Evolutionary conservation across 441 rosid species (phyloP), one percentile per base, ranked within the genome.

Genomic region (Erodium trifolium): DNA sequence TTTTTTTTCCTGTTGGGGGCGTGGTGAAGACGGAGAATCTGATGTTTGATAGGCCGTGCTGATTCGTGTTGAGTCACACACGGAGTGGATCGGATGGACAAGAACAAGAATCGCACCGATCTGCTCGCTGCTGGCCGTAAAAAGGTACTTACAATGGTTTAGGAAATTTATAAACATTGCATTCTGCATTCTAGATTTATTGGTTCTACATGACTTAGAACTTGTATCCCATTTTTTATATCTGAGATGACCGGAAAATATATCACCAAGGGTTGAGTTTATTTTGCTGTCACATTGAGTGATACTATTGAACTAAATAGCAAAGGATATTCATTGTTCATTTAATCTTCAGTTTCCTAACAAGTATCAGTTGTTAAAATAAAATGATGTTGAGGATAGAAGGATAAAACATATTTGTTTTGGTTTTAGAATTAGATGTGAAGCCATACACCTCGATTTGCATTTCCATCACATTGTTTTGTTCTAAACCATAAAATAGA

Each of bases 81-180:
- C 63, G 27, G 76, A 70, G 87, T 69, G 77, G 88, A 80, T 79
- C 73, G 66, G 83, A 95, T 92, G 98, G 99, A 95, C 77, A 92
- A 89, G 85, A 89, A 88, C 85, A 95, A 87, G 89, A 87, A 71
- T 79, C 93, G 97, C 73, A 77, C 84, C 29, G 98, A 95, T 82
- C 83, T 92, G 75, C 98, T 92, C 23, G 91, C 92, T 2, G 98
- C 98, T 3, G 98, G 99, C 34, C 97, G 98, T 13, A 89, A 92
- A 76, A 92, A 84, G 98, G 99, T 92, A 68, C 31, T 63, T 70
- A 2, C 65, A 62, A 62, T 62, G 7, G 7, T 27, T 4, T n/a
- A 62, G 65, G 65, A 62, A 27, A 62, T 62, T 11, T 62, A 62
- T 29, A 23, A 19, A 11, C n/a, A 31, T 13, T 62, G 6, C 27